A percentile compares a stretch with the other conserved stretches of the same genome.
Conservation (phyloP, 805 yeast genomes). For the Yarrowia keelungensis region DNA sequence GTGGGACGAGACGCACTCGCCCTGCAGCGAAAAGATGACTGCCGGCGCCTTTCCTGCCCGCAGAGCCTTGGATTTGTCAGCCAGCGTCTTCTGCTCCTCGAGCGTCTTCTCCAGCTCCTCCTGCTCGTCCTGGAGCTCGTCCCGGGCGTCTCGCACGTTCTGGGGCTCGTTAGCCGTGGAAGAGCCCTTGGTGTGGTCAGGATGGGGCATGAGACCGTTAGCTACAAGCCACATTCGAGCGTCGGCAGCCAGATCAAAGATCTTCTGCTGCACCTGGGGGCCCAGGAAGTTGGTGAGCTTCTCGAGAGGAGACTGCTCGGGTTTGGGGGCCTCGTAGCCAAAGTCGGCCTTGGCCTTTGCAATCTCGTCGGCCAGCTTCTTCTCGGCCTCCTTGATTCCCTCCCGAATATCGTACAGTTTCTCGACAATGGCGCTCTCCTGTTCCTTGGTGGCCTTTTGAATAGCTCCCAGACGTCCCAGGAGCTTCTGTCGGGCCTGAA, state of each 20-base stretch:
- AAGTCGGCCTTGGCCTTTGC: constrained; percentile 19
- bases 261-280: constrained; percentile 17
- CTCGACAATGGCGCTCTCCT: constrained; percentile 45
- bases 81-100: constrained; percentile 39
- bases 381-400: constrained; percentile 20
- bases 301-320: constrained; percentile 21
- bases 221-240: constrained; percentile 22
- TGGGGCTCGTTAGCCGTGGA: constrained; percentile 38
- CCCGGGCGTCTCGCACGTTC: constrained; percentile 41
- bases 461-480: constrained; percentile 47
- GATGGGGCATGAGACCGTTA: constrained; percentile 32
- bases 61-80: constrained; percentile 28
- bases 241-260: constrained; percentile 9
- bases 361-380: constrained; percentile 12
- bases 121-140: constrained; percentile 42
- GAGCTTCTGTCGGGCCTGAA: constrained; percentile 49
- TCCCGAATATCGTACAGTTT: constrained; percentile 30
- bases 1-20: constrained; percentile 56
- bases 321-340: constrained; percentile 4
- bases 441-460: constrained; percentile 41
- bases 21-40: constrained; percentile 64
- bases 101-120: constrained; percentile 42
- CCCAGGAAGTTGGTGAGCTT: constrained; percentile 30
- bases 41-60: constrained; percentile 64
- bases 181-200: constrained; percentile 6